phyloP scores from a whole-genome alignment of 495 filamentous ascomycete species.

The Opeltia flavorubescens region DNA sequence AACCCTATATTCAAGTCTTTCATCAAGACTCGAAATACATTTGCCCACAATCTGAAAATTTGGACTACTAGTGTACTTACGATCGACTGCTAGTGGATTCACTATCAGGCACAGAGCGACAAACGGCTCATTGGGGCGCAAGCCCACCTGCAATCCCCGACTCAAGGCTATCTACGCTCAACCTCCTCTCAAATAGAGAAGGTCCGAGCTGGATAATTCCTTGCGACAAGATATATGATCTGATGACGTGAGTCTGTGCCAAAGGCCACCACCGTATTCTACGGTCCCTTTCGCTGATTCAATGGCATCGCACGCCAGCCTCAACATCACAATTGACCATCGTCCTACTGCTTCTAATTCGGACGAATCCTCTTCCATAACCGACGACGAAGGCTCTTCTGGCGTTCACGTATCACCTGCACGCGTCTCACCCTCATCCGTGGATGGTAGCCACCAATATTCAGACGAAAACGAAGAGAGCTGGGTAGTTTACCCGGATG shows the following conservation, averaged over 20 bases:
- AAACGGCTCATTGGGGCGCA: conserved; percentile 9
- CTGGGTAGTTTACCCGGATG: conserved; percentile 40
- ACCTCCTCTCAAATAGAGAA: conserved; percentile 12
- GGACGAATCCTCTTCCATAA: conserved; percentile 15
- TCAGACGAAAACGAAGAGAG: conserved; percentile 38
- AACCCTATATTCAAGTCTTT: neutral
- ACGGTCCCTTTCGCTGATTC: neutral
- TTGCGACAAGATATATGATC: conserved; percentile 10
- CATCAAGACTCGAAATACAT: neutral
- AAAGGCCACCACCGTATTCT: neutral
- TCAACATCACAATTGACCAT: conserved; percentile 36
- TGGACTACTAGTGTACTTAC: neutral
- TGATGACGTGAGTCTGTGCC: conserved; percentile 2
- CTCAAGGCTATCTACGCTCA: conserved; percentile 12
- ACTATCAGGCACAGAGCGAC: too few species aligned
- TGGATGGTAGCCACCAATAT: conserved; percentile 34
- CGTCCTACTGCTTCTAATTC: conserved; percentile 16
- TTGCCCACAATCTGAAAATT: neutral
- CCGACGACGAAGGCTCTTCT: conserved; percentile 39
- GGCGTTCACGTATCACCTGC: conserved; percentile 34
- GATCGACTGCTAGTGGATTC: too few species aligned
- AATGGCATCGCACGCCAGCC: conserved; percentile 19
- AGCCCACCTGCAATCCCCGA: conserved; percentile 3
- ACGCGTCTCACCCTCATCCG: conserved; percentile 25
- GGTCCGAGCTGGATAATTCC: conserved; percentile 12